Evolutionary conservation across 306 rosid genomes (phyloP).

Genomic region (Cucumis melo): DNA sequence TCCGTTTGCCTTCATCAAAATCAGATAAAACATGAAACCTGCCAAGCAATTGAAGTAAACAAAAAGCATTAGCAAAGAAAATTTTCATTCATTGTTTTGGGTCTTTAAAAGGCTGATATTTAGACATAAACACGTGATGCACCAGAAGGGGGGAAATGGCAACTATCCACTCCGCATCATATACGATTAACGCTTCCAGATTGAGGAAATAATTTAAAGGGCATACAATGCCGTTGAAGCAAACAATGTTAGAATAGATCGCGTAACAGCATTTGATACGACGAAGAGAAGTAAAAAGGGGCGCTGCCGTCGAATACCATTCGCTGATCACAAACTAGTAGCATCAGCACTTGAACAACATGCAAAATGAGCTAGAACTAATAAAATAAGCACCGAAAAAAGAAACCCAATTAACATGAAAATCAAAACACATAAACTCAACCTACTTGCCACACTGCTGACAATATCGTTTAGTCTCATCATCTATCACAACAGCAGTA

Average conservation of each 20-base stretch:
- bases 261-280: not conserved
- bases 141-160: not conserved
- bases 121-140: not conserved
- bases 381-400: not conserved
- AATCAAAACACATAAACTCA: not conserved
- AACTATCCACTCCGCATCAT: not conserved
- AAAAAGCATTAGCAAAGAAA: not conserved
- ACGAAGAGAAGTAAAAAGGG: not conserved
- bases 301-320: not conserved
- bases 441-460: conserved; percentile 98
- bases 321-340: not conserved
- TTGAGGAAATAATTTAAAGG: conserved; percentile 1
- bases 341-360: not conserved
- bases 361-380: not conserved
- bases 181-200: not conserved
- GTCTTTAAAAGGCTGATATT: not conserved
- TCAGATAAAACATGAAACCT: conserved; percentile 81
- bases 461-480: conserved; percentile 67
- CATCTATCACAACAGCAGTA: conserved; percentile 37
- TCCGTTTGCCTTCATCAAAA: conserved; percentile 94
- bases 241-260: not conserved
- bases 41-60: conserved; percentile 10
- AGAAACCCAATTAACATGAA: not conserved
- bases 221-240: not conserved
- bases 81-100: not conserved